phyloP scores from a whole-genome alignment of 257 asterid species.

The Scutellaria baicalensis region DNA sequence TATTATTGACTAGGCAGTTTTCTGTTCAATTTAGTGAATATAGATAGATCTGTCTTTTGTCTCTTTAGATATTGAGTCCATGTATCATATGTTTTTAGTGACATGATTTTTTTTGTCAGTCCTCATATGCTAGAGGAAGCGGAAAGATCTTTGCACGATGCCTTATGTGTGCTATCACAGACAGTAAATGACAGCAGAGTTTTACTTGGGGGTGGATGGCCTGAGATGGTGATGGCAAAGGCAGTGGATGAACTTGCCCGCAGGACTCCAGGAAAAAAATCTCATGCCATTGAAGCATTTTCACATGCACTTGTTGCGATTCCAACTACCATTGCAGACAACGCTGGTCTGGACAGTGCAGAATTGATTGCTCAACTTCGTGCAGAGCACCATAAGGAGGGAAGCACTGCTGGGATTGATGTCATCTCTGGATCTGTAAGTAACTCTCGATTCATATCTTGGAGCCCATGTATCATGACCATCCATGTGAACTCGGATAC shows the following conservation, averaged over 20 bases:
- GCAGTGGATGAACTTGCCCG: constrained; percentile 85
- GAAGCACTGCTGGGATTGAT: constrained; percentile 69
- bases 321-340: constrained; percentile 87
- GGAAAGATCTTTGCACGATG: constrained; percentile 86
- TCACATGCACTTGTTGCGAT: constrained; percentile 74
- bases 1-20: neutral
- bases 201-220: constrained; percentile 89
- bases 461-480: too few relatives aligned
- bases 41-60: neutral
- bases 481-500: too few relatives aligned
- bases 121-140: constrained; percentile 92
- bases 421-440: constrained; percentile 87
- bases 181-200: constrained; percentile 84
- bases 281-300: constrained; percentile 91
- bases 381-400: constrained; percentile 84
- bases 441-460: neutral
- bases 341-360: constrained; percentile 87
- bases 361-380: constrained; percentile 84
- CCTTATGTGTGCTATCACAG: constrained; percentile 87
- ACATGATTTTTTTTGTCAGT: constrained; percentile 33
- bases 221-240: constrained; percentile 92
- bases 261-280: constrained; percentile 79
- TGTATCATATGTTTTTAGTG: too few relatives aligned
- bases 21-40: neutral
- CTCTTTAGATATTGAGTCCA: neutral